Percentiles rank a stretch among this genome's conserved stretches.
These are phyloP conservation scores for Taiozyma onychis DNA, from an alignment of 1,139 yeast genomes.

Conservation along the genomic window DNA sequence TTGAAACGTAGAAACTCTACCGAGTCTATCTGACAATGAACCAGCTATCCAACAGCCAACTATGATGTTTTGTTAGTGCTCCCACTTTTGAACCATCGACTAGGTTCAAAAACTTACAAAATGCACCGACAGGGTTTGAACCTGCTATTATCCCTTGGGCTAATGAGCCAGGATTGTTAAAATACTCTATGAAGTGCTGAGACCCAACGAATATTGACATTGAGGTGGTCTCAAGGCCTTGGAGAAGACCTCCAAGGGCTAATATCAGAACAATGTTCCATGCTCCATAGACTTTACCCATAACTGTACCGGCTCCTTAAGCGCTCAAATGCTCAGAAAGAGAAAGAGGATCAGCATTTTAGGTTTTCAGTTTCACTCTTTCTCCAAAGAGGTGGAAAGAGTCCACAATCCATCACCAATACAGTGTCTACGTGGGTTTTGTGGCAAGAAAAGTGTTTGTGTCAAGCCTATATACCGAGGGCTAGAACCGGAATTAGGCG, in stretches of 20 bases:
- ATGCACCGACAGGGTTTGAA: slow-evolving; percentile 37
- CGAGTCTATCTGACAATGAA: slow-evolving; percentile 23
- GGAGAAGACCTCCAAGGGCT: slow-evolving; percentile 52
- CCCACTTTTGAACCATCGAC: too few species aligned
- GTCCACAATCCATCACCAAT: neutral
- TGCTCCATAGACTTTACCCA: slow-evolving; percentile 10
- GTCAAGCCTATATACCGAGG: neutral
- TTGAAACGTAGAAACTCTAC: slow-evolving; percentile 26
- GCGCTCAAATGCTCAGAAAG: neutral
- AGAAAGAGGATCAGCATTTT: neutral
- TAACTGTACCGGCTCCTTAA: slow-evolving; percentile 3
- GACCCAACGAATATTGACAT: slow-evolving; percentile 55
- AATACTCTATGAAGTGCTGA: slow-evolving; percentile 36
- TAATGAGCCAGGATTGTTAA: slow-evolving; percentile 37
- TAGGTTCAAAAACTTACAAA: slow-evolving; percentile 15
- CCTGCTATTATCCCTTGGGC: slow-evolving; percentile 37
- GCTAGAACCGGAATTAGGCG: neutral
- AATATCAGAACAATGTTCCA: slow-evolving; percentile 38
- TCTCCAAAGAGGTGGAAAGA: neutral
- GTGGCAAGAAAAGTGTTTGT: neutral
- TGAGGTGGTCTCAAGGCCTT: slow-evolving; percentile 68
- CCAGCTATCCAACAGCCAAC: slow-evolving; percentile 30
- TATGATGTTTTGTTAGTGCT: slow-evolving; percentile 4
- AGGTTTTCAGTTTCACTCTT: neutral
- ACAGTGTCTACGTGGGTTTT: neutral